These are phyloP conservation scores for Petunia hybrid DNA, from an alignment of 305 asterid species.

Conservation along the genomic window DNA sequence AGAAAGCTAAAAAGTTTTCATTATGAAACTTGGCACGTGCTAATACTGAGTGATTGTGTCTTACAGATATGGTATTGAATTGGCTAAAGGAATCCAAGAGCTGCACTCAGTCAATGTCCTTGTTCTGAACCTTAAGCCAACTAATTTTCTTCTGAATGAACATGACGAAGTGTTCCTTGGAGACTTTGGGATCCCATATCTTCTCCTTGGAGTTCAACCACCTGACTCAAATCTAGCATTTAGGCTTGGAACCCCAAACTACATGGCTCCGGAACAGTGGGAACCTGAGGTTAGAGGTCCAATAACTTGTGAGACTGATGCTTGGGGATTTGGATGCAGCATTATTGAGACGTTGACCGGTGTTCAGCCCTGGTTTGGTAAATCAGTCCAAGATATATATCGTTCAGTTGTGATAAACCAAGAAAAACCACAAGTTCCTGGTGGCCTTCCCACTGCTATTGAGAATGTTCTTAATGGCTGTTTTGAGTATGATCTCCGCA, in stretches of 20 bases:
- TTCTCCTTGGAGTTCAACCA: conserved; percentile 58
- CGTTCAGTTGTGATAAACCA: conserved; percentile 50
- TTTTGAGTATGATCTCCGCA: conserved; percentile 65
- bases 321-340: conserved; percentile 79
- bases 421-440: conserved; percentile 67
- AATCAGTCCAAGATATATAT: conserved; percentile 53
- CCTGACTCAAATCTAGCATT: conserved; percentile 45
- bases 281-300: conserved; percentile 72
- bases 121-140: conserved; percentile 67
- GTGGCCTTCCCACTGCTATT: conserved; percentile 59
- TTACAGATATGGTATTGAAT: conserved; percentile 60
- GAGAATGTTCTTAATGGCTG: conserved; percentile 62
- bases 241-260: conserved; percentile 68
- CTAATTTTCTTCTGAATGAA: conserved; percentile 62
- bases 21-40: conserved; percentile 18
- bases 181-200: conserved; percentile 64
- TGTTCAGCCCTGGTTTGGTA: conserved; percentile 61
- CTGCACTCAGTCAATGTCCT: conserved; percentile 58
- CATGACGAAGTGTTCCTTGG: conserved; percentile 56
- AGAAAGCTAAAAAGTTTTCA: conserved; percentile 27
- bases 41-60: conserved; percentile 27
- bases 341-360: conserved; percentile 73
- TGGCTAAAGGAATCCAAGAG: conserved; percentile 58
- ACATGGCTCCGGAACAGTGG: conserved; percentile 87
- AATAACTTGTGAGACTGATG: conserved; percentile 63